phyloP scores from a whole-genome alignment of 371 early-diverging fungal species.

The Entomophthora muscae region DNA sequence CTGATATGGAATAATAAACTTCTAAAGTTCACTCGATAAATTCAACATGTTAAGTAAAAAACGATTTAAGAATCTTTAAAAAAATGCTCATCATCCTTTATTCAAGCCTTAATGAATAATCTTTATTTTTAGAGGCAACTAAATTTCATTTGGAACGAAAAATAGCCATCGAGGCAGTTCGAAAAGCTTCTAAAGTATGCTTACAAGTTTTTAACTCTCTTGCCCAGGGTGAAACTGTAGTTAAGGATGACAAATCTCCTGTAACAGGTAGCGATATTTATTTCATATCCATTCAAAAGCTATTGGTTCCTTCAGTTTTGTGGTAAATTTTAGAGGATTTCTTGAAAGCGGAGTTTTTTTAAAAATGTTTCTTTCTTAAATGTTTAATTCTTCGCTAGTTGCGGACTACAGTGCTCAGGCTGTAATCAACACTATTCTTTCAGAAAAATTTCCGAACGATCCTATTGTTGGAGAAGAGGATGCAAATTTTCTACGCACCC shows the following conservation, averaged over 20 bases:
- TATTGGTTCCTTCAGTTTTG: neutral
- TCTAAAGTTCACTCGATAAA: too few species aligned
- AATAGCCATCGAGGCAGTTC: constrained; percentile 77
- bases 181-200: constrained; percentile 65
- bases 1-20: too few species aligned
- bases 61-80: too few species aligned
- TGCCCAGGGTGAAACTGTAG: constrained; percentile 56
- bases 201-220: constrained; percentile 63
- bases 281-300: neutral
- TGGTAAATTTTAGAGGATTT: neutral
- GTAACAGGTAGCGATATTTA: constrained; percentile 53
- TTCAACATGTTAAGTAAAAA: too few species aligned
- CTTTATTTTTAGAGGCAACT: neutral
- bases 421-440: constrained; percentile 67
- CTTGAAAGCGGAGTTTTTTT: neutral
- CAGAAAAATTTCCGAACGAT: constrained; percentile 59
- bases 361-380: neutral
- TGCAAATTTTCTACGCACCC: constrained; percentile 58
- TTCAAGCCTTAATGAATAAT: too few species aligned
- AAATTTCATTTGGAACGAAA: constrained; percentile 32
- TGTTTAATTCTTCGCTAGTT: constrained; percentile 24
- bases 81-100: too few species aligned
- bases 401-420: constrained; percentile 94
- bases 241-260: constrained; percentile 85
- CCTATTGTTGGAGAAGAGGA: constrained; percentile 92